phyloP scores from a whole-genome alignment of 805 yeast genomes.

The Yarrowia osloensis region DNA sequence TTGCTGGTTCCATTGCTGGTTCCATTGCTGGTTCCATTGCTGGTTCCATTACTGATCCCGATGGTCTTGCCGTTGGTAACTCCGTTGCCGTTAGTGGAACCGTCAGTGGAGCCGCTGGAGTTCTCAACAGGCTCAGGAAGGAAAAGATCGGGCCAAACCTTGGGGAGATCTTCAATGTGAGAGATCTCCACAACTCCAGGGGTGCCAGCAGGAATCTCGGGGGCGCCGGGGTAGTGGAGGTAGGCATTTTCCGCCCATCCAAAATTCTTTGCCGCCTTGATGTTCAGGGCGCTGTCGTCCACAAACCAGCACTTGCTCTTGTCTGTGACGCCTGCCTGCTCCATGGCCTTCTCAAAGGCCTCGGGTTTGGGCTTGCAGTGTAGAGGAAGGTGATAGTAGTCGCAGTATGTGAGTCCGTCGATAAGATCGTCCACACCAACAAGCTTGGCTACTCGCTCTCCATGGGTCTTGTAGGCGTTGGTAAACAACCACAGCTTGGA shows the following conservation, averaged over 20 bases:
- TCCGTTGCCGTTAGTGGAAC: not conserved
- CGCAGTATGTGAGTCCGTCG: constrained; percentile 93
- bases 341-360: constrained; percentile 60
- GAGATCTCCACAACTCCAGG: constrained; percentile 7
- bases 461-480: constrained; percentile 92
- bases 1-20: too few species aligned
- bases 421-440: constrained; percentile 90
- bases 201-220: not conserved
- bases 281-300: constrained; percentile 84
- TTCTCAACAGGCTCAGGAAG: not conserved
- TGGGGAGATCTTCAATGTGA: constrained; percentile 2
- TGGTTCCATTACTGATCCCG: not conserved
- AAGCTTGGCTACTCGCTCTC: constrained; percentile 71
- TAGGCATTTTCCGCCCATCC: constrained; percentile 77
- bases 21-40: not conserved
- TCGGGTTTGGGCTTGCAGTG: constrained; percentile 86
- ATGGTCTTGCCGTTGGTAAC: not conserved
- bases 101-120: not conserved
- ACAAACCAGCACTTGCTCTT: constrained; percentile 65
- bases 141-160: constrained; percentile 27
- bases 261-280: constrained; percentile 65
- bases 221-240: constrained; percentile 30
- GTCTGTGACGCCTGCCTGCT: constrained; percentile 59
- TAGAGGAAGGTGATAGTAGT: constrained; percentile 63
- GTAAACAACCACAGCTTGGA: constrained; percentile 89